phyloP scores from a whole-genome alignment of 148 eudicot species.

The Hydrangea macrophylla region DNA sequence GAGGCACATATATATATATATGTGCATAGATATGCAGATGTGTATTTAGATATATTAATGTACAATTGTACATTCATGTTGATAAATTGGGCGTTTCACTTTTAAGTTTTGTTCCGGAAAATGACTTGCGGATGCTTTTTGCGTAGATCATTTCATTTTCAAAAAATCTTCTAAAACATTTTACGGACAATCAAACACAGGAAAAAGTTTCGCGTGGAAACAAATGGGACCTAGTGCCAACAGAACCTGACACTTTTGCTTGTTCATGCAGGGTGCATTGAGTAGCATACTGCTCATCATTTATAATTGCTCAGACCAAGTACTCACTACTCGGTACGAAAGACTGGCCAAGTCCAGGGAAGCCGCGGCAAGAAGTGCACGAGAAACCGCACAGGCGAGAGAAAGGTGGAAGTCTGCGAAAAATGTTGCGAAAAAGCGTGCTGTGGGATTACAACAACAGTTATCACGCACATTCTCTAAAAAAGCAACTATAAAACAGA shows the following conservation, averaged over 20 bases:
- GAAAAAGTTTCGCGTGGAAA: too few species aligned
- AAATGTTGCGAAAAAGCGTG: conserved; percentile 52
- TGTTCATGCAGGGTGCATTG: conserved; percentile 48
- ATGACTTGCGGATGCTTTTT: too few species aligned
- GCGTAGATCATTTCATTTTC: too few species aligned
- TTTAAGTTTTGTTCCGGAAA: too few species aligned
- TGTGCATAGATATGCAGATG: too few species aligned
- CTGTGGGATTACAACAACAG: conserved; percentile 52
- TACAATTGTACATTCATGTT: too few species aligned
- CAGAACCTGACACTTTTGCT: neutral
- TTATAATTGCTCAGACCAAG: conserved; percentile 84
- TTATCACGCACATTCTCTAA: conserved; percentile 73
- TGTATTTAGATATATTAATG: too few species aligned
- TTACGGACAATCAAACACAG: too few species aligned
- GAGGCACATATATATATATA: too few species aligned
- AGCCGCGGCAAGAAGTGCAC: conserved; percentile 69
- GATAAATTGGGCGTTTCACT: too few species aligned
- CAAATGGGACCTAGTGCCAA: neutral
- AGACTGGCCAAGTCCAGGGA: conserved; percentile 78
- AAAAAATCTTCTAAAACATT: too few species aligned
- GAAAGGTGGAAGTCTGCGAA: conserved; percentile 74
- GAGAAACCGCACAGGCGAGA: conserved; percentile 87
- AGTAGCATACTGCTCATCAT: conserved; percentile 61
- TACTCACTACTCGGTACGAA: conserved; percentile 61
- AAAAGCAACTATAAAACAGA: conserved; percentile 29